Evolutionary conservation across 208 protist species (phyloP).

Genomic region (Porcisia hertigi): DNA sequence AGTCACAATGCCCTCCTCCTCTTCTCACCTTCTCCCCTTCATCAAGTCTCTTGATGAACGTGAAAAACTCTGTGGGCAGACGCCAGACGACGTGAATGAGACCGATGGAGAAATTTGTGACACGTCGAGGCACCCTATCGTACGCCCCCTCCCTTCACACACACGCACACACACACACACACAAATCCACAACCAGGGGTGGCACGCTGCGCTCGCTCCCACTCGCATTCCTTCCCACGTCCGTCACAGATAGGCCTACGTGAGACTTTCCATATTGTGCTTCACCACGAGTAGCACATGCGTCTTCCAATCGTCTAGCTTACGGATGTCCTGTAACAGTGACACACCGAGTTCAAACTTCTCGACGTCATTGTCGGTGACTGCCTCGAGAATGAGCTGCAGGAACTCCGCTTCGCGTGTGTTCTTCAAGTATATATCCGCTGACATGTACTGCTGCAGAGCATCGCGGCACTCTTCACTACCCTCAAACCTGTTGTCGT

Average conservation of each 20-base stretch:
- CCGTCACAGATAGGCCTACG: conserved; percentile 27
- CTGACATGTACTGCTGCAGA: conserved; percentile 61
- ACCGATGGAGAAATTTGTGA: not conserved
- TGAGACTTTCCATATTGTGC: conserved; percentile 81
- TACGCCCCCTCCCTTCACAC: not conserved
- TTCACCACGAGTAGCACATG: conserved; percentile 82
- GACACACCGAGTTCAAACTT: conserved; percentile 83
- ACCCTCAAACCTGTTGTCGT: conserved; percentile 75
- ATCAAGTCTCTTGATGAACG: not conserved
- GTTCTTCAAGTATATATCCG: conserved; percentile 76
- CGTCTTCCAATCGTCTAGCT: conserved; percentile 88
- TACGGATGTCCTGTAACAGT: conserved; percentile 69
- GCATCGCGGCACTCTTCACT: conserved; percentile 70
- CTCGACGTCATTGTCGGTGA: conserved; percentile 68
- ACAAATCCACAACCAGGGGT: not conserved
- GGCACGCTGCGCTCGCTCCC: not conserved
- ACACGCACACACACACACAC: not conserved
- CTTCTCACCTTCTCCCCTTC: not conserved
- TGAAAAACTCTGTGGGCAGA: not conserved
- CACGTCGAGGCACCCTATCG: not conserved
- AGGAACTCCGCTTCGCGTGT: conserved; percentile 83
- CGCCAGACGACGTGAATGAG: not conserved
- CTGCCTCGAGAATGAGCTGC: conserved; percentile 63
- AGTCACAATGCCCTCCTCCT: no score
- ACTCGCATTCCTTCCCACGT: not conserved